Base-by-base conservation (phyloP, 106 monocot genomes). In the Platanthera zijinensis region DNA sequence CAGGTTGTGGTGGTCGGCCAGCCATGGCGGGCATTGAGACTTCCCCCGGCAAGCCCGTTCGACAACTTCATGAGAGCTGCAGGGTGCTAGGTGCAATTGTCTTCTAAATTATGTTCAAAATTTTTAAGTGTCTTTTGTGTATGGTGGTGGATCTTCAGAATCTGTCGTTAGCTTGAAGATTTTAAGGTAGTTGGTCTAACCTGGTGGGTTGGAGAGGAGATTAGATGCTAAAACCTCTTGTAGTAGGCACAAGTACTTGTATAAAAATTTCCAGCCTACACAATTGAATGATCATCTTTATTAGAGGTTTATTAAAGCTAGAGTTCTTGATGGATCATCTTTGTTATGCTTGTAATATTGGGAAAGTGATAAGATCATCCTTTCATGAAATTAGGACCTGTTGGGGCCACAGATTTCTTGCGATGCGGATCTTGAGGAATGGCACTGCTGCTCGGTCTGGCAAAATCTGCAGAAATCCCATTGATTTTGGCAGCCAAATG, bases 51-150 rank as follows among this genome's bases (percentile, higher is more conserved):
- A 3, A 99, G 97, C 72, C 94, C 97, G 25, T 99, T 94, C 17
- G 94, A 99, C 76, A 99, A 99, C 85, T 99, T 99, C 82, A 71
- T 94, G 82, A 94, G 89, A 77, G 97, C 97, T n/a, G 92, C 91
- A 8, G 72, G 84, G 30, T 86, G 86, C 59, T 82, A 67, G 80
- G 15, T 61, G 25, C 61, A 30, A 30, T 67, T 67, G 25, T 39
- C 67, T 61, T 61, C 8, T 61, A 61, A 61, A 61, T 61, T 21
- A 7, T 8, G 59, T 9, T 61, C 59, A 2, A 61, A 39, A 18
- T 61, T 21, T 21, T 61, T 21, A 39, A 39, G 19, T 21, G 21
- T 61, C 21, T 9, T 9, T 61, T 61, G 6, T 61, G 59, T 21
- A 0, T 2, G 5, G 0, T 21, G n/a, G 0, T 21, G n/a, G 59